Evolutionary conservation across 805 yeast genomes (phyloP).

Genomic region (Suhomyces xylopsoci): DNA sequence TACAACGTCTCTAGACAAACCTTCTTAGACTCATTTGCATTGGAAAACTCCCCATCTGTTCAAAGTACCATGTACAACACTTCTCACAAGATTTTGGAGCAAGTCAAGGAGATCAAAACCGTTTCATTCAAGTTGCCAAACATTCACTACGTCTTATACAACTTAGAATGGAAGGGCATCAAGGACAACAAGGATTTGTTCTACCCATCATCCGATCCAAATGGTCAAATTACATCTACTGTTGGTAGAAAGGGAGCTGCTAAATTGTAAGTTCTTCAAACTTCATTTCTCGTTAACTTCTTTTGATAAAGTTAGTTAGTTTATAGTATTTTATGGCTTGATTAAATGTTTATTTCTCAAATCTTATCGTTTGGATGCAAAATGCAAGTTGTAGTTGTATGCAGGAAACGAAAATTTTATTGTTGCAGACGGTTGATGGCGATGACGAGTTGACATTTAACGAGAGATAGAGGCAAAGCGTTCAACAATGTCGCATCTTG

Average conservation of each 20-base stretch:
- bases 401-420: slow-evolving; percentile 2
- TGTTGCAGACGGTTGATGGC: not conserved
- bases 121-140: slow-evolving; percentile 83
- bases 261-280: slow-evolving; percentile 51
- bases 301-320: not conserved
- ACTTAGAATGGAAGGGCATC: slow-evolving; percentile 81
- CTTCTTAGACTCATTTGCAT: slow-evolving; percentile 76
- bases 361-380: slow-evolving; percentile 2
- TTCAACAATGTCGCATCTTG: not conserved
- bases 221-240: slow-evolving; percentile 84
- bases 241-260: slow-evolving; percentile 60
- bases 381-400: not conserved
- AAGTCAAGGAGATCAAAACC: slow-evolving; percentile 52
- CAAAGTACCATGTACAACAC: slow-evolving; percentile 97
- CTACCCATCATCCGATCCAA: slow-evolving; percentile 90
- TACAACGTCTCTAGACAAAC: slow-evolving; percentile 60
- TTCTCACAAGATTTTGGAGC: slow-evolving; percentile 66
- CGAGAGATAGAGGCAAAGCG: not conserved
- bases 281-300: not conserved
- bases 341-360: not conserved
- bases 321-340: not conserved
- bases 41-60: slow-evolving; percentile 88
- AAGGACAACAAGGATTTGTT: slow-evolving; percentile 77
- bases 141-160: slow-evolving; percentile 83
- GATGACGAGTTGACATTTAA: not conserved